These are phyloP conservation scores for Coemansia sp. DNA, from an alignment of 192 early-diverging fungal species.

Conservation along the genomic window DNA sequence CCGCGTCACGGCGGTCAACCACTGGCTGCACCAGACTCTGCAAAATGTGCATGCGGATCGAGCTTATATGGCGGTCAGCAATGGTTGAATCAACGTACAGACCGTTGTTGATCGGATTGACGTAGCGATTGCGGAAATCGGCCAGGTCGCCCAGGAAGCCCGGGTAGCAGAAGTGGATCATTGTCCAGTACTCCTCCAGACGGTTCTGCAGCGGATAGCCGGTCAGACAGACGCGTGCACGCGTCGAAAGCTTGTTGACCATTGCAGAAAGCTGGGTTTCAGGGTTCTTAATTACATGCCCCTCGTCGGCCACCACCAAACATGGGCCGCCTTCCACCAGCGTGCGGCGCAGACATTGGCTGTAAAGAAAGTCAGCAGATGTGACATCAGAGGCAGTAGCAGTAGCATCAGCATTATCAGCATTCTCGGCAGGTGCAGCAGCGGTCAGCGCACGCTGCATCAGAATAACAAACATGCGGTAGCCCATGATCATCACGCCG, in stretches of 20 bases:
- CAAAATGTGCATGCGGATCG: conserved; percentile 52
- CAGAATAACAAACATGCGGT: conserved; percentile 58
- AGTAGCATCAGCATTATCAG: no score
- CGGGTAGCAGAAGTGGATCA: conserved; percentile 74
- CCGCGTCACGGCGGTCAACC: conserved; percentile 58
- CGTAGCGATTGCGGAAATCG: conserved; percentile 59
- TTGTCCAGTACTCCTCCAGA: conserved; percentile 73
- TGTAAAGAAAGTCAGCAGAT: neutral
- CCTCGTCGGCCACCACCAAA: conserved; percentile 79
- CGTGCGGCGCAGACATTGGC: conserved; percentile 17
- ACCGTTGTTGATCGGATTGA: conserved; percentile 60
- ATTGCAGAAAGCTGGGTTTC: conserved; percentile 21
- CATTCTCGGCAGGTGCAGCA: neutral
- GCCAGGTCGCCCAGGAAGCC: conserved; percentile 57
- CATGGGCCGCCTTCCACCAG: conserved; percentile 66
- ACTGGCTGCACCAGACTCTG: conserved; percentile 65
- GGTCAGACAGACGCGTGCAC: conserved; percentile 68
- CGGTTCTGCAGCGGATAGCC: conserved; percentile 86
- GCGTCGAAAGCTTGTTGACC: conserved; percentile 50
- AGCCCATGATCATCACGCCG: conserved; percentile 69
- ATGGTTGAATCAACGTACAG: conserved; percentile 55
- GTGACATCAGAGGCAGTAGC: neutral
- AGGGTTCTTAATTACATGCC: conserved; percentile 69
- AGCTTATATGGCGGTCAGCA: conserved; percentile 13
- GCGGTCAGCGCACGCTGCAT: conserved; percentile 11